phyloP scores from a whole-genome alignment of 306 rosid species.

The Luffa acutangula region DNA sequence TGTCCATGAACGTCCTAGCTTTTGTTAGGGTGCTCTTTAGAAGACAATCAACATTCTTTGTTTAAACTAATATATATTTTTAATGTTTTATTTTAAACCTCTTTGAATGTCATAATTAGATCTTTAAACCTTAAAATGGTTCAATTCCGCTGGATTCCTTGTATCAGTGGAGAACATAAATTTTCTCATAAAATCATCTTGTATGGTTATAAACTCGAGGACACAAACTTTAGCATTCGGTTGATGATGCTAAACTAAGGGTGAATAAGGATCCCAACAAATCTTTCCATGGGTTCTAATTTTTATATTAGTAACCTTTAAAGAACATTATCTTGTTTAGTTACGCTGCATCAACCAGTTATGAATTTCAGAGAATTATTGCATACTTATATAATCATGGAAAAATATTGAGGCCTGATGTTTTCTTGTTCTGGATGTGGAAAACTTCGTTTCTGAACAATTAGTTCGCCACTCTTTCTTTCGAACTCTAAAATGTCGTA shows the following conservation, averaged over 20 bases:
- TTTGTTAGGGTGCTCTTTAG: not conserved
- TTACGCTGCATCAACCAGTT: not conserved
- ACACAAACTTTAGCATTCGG: not conserved
- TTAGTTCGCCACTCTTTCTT: not conserved
- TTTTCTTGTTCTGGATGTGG: conserved; percentile 1
- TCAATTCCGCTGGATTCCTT: not conserved
- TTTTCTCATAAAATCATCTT: not conserved
- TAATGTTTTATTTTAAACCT: not conserved
- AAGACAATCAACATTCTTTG: not conserved
- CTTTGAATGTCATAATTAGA: not conserved
- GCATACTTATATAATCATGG: not conserved
- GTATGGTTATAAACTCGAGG: not conserved
- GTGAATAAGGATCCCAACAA: not conserved
- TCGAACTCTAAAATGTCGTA: not conserved
- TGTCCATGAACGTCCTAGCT: not conserved
- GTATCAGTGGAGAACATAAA: not conserved
- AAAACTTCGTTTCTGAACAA: not conserved
- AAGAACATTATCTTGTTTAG: not conserved
- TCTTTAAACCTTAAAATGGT: not conserved
- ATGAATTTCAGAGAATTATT: not conserved
- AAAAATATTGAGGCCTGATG: not conserved
- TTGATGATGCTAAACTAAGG: not conserved
- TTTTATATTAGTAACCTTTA: not conserved
- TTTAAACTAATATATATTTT: not conserved
- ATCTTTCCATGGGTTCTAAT: not conserved